phyloP scores from a whole-genome alignment of 495 filamentous ascomycete species.

The Pyrenopolyporus hunteri region DNA sequence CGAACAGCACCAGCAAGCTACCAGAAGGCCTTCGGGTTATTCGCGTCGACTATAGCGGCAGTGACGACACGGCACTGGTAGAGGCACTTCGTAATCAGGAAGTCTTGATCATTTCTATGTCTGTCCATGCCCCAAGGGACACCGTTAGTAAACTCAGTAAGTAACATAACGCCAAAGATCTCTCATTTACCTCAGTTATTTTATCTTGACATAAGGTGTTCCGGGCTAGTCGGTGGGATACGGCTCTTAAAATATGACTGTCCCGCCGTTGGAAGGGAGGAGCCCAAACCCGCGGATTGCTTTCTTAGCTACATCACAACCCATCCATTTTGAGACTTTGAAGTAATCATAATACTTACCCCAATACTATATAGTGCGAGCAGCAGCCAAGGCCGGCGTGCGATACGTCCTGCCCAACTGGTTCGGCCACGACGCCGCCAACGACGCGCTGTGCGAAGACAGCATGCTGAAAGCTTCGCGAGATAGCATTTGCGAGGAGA shows the following conservation, averaged over 20 bases:
- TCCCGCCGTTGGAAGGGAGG: background rate
- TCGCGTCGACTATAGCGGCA: constrained; percentile 46
- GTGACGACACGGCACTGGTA: constrained; percentile 43
- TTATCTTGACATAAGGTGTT: too few relatives aligned
- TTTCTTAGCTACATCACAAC: background rate
- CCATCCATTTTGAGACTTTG: background rate
- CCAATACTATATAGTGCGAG: constrained; percentile 44
- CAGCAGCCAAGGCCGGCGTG: constrained; percentile 66
- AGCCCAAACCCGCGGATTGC: background rate
- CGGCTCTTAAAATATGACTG: too few relatives aligned
- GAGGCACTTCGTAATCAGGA: constrained; percentile 57
- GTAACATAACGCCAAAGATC: too few relatives aligned
- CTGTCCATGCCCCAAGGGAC: constrained; percentile 23
- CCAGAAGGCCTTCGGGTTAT: constrained; percentile 43
- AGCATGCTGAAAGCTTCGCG: constrained; percentile 20
- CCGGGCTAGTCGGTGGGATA: too few relatives aligned
- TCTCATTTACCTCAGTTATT: too few relatives aligned
- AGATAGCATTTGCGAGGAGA: constrained; percentile 25
- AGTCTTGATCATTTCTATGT: constrained; percentile 66
- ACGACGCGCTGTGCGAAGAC: constrained; percentile 48
- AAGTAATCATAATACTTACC: background rate
- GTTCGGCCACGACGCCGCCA: constrained; percentile 51
- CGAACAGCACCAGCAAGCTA: constrained; percentile 40
- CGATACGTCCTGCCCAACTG: constrained; percentile 67
- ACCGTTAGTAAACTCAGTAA: constrained; percentile 51